Percentiles rank a stretch among this genome's conserved stretches.
Conservation (phyloP, 2,329 filamentous ascomycete genomes). For the Xylariaceae sp. region DNA sequence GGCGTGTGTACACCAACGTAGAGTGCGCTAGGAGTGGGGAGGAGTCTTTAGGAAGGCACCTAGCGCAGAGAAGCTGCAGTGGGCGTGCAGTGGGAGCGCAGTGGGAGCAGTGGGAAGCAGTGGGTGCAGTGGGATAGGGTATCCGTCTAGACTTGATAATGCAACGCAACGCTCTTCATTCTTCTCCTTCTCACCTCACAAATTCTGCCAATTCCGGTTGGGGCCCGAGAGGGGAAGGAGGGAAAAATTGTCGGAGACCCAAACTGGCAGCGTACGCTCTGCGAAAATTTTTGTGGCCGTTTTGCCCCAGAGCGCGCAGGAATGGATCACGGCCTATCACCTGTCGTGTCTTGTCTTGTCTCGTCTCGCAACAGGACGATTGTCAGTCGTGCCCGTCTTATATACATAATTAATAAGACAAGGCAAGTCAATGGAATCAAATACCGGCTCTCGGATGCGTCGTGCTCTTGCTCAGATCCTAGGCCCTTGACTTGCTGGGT, state of each 20-base stretch:
- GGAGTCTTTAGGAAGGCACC: no score
- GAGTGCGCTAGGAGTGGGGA: neutral
- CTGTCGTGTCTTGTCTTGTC: neutral
- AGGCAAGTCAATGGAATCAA: neutral
- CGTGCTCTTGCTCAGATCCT: neutral
- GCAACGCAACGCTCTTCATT: slow-evolving; percentile 12
- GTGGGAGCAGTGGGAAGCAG: neutral
- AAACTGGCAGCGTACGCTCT: neutral
- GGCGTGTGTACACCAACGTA: neutral
- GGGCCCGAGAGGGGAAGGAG: neutral
- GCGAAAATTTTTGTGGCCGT: neutral
- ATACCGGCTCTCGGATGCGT: neutral
- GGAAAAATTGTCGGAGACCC: neutral
- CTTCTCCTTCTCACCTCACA: slow-evolving; percentile 6
- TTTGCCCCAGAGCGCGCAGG: neutral
- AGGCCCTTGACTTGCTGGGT: slow-evolving; percentile 2
- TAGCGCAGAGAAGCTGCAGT: neutral
- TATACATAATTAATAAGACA: neutral
- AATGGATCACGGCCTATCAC: neutral
- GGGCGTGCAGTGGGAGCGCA: neutral
- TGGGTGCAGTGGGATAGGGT: slow-evolving; percentile 6
- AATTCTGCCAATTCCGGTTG: neutral
- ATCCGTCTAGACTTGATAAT: slow-evolving; percentile 16
- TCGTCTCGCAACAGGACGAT: neutral
- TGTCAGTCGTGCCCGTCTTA: neutral